These are phyloP conservation scores for Oidiodendron maius DNA, from an alignment of 495 filamentous ascomycete genomes.

Conservation along the genomic window DNA sequence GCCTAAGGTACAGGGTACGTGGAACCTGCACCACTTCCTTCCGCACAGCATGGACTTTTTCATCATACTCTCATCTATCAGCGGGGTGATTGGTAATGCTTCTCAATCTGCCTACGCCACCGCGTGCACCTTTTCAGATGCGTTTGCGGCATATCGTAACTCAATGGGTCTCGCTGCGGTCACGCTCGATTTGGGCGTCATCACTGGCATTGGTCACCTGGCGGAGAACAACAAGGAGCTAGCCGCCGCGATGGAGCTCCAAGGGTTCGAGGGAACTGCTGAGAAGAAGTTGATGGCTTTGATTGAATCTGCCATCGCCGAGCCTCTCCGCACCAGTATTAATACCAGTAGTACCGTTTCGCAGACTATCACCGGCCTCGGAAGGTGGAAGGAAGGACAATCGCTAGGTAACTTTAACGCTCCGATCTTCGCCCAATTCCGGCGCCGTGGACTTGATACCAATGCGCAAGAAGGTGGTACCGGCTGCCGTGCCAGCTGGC, in stretches of 20 bases:
- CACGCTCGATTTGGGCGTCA: constrained; percentile 43
- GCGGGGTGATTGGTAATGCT: constrained; percentile 49
- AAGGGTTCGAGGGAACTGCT: neutral
- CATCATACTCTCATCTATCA: constrained; percentile 48
- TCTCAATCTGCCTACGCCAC: constrained; percentile 58
- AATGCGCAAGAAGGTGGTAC: no score
- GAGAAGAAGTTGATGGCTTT: constrained; percentile 8
- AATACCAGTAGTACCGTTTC: constrained; percentile 4
- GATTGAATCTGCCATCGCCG: constrained; percentile 14
- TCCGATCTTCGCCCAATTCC: neutral
- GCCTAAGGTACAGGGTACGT: constrained; percentile 47
- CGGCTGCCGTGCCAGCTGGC: no score
- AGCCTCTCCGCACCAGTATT: neutral
- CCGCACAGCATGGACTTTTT: constrained; percentile 15
- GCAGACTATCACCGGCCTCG: constrained; percentile 12
- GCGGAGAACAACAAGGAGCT: constrained; percentile 4
- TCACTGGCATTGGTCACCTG: constrained; percentile 27
- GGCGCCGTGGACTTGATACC: no score
- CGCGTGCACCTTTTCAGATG: constrained; percentile 36
- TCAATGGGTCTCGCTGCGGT: constrained; percentile 36
- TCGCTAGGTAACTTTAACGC: neutral
- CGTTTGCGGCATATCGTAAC: constrained; percentile 25
- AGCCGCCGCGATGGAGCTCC: neutral
- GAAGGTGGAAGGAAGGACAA: neutral
- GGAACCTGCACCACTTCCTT: constrained; percentile 49